These are phyloP conservation scores for Auricularia sp. DNA, from an alignment of 768 basidiomycete genomes.

Conservation along the genomic window DNA sequence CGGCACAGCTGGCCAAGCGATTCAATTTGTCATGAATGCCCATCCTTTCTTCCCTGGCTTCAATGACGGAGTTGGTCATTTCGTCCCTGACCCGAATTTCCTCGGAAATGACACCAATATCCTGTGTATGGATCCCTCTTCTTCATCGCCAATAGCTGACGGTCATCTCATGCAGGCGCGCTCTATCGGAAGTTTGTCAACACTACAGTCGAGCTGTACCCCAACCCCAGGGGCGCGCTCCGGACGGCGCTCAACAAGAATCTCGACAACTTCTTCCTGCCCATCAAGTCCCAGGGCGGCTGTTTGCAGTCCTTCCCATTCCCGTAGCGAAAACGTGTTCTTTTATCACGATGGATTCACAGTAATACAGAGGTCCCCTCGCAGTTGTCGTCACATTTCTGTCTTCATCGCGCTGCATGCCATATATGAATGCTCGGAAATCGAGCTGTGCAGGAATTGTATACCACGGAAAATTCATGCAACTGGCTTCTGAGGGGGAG, in stretches of 20 bases:
- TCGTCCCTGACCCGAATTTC: not conserved
- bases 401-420: too few species aligned
- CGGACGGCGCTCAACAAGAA: constrained; percentile 3
- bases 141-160: not conserved
- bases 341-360: too few species aligned
- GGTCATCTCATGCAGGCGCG: not conserved
- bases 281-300: too few species aligned
- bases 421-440: too few species aligned
- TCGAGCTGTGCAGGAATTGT: too few species aligned
- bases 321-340: too few species aligned
- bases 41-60: not conserved
- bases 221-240: constrained; percentile 5
- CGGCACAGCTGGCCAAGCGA: not conserved
- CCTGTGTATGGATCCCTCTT: not conserved
- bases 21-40: not conserved
- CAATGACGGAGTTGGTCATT: not conserved
- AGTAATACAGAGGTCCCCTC: too few species aligned
- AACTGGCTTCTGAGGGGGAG: too few species aligned
- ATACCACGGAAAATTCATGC: too few species aligned
- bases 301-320: too few species aligned
- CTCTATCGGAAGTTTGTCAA: constrained; percentile 3
- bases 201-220: constrained; percentile 1
- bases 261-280: constrained; percentile 3
- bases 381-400: too few species aligned
- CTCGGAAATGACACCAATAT: not conserved